Percentiles rank a stretch among this genome's conserved stretches.
phyloP scores from a whole-genome alignment of 2,329 filamentous ascomycete species.

The Orbilia quercus region DNA sequence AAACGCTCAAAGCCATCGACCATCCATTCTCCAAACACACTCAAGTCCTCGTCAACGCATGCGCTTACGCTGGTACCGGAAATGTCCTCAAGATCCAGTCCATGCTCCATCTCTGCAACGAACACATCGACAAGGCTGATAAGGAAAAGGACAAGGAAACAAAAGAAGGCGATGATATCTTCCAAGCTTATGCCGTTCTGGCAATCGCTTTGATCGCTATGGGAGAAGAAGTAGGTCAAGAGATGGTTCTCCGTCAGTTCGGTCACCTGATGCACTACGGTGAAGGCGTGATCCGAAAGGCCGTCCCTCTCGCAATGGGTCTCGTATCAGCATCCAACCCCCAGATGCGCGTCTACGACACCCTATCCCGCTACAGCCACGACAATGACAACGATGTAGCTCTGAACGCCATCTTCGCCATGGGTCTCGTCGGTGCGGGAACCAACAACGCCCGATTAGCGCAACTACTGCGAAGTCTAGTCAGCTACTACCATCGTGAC shows the following conservation, averaged over 20 bases:
- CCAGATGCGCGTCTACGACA: conserved; percentile 99
- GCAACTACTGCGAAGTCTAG: conserved; percentile 90
- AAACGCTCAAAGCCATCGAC: conserved; percentile 95
- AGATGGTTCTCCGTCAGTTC: conserved; percentile 98
- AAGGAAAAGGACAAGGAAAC: conserved; percentile 73
- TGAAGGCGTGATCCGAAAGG: conserved; percentile 94
- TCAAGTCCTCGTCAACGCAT: conserved; percentile 91
- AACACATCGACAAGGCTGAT: conserved; percentile 92
- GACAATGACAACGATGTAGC: conserved; percentile 99
- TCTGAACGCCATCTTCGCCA: conserved; percentile 98
- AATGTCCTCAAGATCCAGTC: conserved; percentile 97
- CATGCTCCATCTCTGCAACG: conserved; percentile 96
- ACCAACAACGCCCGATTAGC: conserved; percentile 98
- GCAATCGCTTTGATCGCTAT: conserved; percentile 94
- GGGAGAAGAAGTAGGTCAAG: conserved; percentile 97
- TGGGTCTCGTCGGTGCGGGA: conserved; percentile 95
- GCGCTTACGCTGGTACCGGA: conserved; percentile 96
- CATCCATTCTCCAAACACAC: conserved; percentile 98
- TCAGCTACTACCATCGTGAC: conserved; percentile 97
- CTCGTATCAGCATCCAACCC: conserved; percentile 97
- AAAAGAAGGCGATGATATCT: conserved; percentile 82
- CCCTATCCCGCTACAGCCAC: conserved; percentile 94
- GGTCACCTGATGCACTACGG: conserved; percentile 99
- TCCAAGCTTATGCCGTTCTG: conserved; percentile 95
- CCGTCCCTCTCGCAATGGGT: conserved; percentile 95